phyloP scores from a whole-genome alignment of 805 yeast species.

The Candida michaelii region DNA sequence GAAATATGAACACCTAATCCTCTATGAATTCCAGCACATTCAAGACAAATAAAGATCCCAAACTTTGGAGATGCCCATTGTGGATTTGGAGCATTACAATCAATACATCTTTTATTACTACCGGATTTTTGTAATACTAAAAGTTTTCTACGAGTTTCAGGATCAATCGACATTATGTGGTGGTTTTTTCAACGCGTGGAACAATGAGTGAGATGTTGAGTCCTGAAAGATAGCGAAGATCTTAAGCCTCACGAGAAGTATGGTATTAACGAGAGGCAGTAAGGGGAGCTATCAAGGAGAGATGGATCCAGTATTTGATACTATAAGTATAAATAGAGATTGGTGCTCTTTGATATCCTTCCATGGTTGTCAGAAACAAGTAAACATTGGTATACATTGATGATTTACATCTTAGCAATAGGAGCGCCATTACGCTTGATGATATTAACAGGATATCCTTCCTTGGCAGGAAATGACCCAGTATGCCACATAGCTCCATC shows the following conservation, averaged over 20 bases:
- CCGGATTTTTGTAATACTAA: conserved; percentile 76
- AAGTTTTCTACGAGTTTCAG: conserved; percentile 83
- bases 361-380: no score
- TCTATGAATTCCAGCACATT: conserved; percentile 96
- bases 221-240: no score
- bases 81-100: conserved; percentile 93
- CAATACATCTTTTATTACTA: conserved; percentile 78
- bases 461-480: conserved; percentile 32
- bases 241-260: no score
- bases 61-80: conserved; percentile 99
- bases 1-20: conserved; percentile 97
- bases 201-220: no score
- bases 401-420: conserved; percentile 4
- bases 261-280: neutral
- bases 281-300: neutral
- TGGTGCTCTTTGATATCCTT: no score
- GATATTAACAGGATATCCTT: conserved; percentile 33
- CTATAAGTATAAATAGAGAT: no score
- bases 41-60: conserved; percentile 95
- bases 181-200: no score
- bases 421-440: conserved; percentile 11
- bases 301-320: no score
- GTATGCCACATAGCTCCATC: conserved; percentile 92
- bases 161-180: conserved; percentile 82
- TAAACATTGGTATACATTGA: no score